phyloP scores from a whole-genome alignment of 2,329 filamentous ascomycete genomes.

The Paecilomyces dactylethromorphus region DNA sequence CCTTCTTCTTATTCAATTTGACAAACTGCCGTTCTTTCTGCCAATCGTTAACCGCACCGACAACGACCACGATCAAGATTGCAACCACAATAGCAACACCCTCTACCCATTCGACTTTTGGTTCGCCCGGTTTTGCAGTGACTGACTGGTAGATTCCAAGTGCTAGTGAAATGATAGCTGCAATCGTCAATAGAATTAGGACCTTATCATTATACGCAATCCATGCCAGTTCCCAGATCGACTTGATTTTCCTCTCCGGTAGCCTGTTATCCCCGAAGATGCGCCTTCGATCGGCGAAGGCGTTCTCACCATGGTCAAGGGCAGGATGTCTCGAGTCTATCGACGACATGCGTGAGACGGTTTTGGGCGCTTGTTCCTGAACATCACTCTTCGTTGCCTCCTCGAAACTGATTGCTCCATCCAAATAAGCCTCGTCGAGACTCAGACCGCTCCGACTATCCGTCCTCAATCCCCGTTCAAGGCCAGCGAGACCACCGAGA shows the following conservation, averaged over 20 bases:
- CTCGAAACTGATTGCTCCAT: conserved; percentile 62
- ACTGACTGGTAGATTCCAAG: conserved; percentile 70
- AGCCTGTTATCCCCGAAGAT: conserved; percentile 63
- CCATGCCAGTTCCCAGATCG: conserved; percentile 65
- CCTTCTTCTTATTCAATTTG: conserved; percentile 73
- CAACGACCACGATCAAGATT: conserved; percentile 67
- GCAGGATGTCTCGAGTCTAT: conserved; percentile 6
- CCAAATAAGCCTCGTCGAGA: conserved; percentile 58
- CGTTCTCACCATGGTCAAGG: conserved; percentile 24
- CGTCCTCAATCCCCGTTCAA: conserved; percentile 68
- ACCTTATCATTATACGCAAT: conserved; percentile 80
- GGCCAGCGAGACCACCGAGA: conserved; percentile 63
- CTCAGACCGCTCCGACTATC: conserved; percentile 61
- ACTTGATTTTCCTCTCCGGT: conserved; percentile 64
- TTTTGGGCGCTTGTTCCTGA: conserved; percentile 19
- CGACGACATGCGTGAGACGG: conserved; percentile 12
- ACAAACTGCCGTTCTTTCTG: conserved; percentile 77
- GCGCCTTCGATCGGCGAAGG: conserved; percentile 59
- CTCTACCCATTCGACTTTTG: conserved; percentile 72
- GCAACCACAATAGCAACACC: conserved; percentile 73
- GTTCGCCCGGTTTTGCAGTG: conserved; percentile 45
- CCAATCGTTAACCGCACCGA: conserved; percentile 74
- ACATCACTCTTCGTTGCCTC: conserved; percentile 42
- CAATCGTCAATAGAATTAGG: conserved; percentile 63
- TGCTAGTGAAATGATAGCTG: conserved; percentile 66